Evolutionary conservation across 2,329 filamentous ascomycete species (phyloP), one percentile per base, ranked within the genome.

Genomic region (Cylindrodendrum hubeiense): DNA sequence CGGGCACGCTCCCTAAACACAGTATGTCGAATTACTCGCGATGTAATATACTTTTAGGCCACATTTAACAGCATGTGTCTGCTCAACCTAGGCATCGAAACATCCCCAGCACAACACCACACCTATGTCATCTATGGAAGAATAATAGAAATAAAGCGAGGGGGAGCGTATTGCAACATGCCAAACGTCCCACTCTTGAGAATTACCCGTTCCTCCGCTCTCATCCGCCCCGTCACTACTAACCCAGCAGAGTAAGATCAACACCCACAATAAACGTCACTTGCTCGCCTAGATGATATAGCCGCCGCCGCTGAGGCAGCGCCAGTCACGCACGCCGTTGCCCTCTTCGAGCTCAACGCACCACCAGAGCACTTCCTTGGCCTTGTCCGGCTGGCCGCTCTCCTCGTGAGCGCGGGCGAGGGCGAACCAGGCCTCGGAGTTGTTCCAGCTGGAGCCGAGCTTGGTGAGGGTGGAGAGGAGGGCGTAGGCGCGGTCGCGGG

Each of bases 281-380:
- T 33, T 22, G 46, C 9, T 12, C 24, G 37, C 24, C 63, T 72
- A 81, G 34, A 81, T 71, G 43, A 92, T 87, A 79, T 93, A 93
- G 21, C 91, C 87, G 21, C 90, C 89, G 53, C 85, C 85, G 4
- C 88, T 90, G 28, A 94, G 85, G 70, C 87, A 90, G 30, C 84
- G 86, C 96, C 95, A 98, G 63, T 88, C 87, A 62, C 96, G 89
- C 51, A 97, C 87, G 0, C 91, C 93, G 69, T 89, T 89, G 8
- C 89, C 90, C 77, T 99, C 95, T 77, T 98, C 96, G 30, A 99
- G 84, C 80, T 98, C 94, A 13, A 99, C 93, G 73, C 95, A 97
- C 94, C 95, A 98, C 96, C 96, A 98, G 7, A 98, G 85, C 49
- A 95, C 94, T 72, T 96, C 92, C 81, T 95, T 97, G 15, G 96